Conservation (phyloP, 2,329 filamentous ascomycete genomes). For the Capronia americana region DNA sequence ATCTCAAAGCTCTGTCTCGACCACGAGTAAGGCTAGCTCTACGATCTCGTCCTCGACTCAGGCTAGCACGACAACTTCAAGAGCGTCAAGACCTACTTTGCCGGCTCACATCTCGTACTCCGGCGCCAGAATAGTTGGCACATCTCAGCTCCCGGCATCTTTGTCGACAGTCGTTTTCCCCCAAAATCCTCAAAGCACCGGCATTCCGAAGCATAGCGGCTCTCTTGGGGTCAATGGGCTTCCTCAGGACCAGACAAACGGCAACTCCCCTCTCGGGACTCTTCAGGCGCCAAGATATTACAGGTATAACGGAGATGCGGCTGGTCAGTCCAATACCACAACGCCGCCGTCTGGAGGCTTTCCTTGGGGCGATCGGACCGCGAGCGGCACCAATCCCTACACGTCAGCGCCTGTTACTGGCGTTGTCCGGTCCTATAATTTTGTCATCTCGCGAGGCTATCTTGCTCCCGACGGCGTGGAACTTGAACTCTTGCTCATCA, state of each 20-base stretch:
- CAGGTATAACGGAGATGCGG: conserved; percentile 25
- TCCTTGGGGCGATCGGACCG: conserved; percentile 33
- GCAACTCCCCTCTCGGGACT: conserved; percentile 32
- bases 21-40: no score
- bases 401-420: conserved; percentile 27
- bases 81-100: background rate
- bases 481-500: conserved; percentile 48
- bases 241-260: conserved; percentile 33
- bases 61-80: background rate
- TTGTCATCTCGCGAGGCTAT: conserved; percentile 23
- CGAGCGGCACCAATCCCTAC: conserved; percentile 32
- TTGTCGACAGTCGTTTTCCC: conserved; percentile 26
- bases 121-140: conserved; percentile 25
- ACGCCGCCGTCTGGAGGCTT: conserved; percentile 25
- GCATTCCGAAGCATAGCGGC: conserved; percentile 15
- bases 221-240: conserved; percentile 27
- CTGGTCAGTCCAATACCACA: conserved; percentile 5
- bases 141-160: conserved; percentile 23
- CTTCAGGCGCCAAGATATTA: conserved; percentile 31
- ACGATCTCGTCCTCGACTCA: no score
- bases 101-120: conserved; percentile 17
- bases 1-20: no score
- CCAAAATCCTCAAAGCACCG: conserved; percentile 4
- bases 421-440: conserved; percentile 26
- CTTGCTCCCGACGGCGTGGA: conserved; percentile 30